phyloP scores from a whole-genome alignment of 163 green algal species.

The Smithsoniella earleae region DNA sequence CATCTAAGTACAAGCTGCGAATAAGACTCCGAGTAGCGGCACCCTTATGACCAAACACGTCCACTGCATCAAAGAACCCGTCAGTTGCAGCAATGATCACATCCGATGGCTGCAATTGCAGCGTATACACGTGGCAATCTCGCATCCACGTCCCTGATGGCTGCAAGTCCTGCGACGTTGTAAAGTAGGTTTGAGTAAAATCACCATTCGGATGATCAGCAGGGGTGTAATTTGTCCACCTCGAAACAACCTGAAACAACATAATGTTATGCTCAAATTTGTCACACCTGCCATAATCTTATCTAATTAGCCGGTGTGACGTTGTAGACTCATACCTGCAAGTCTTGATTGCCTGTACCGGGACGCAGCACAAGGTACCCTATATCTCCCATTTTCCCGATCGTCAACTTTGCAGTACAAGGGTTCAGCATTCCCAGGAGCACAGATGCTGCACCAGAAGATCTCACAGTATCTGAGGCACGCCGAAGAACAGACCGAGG shows the following conservation, averaged over 20 bases:
- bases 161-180: not conserved
- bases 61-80: conserved; percentile 8
- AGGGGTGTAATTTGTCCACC: not conserved
- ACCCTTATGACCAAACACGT: conserved; percentile 7
- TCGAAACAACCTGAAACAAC: conserved; percentile 11
- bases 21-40: not conserved
- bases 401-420: not conserved
- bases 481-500: not conserved
- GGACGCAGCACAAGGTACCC: conserved; percentile 18
- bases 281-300: not conserved
- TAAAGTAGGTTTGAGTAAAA: not conserved
- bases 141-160: not conserved
- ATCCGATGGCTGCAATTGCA: conserved; percentile 19
- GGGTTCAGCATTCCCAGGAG: conserved; percentile 13
- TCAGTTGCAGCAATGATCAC: conserved; percentile 17
- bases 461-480: not conserved
- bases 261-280: no score
- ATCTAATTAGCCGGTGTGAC: not conserved
- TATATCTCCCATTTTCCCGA: conserved; percentile 23
- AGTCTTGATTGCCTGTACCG: not conserved
- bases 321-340: not conserved
- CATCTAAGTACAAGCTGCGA: not conserved
- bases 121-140: not conserved
- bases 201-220: not conserved
- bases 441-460: conserved; percentile 11